Percentiles rank a stretch among this genome's conserved stretches.
Evolutionary conservation across 805 yeast genomes (phyloP).

Genomic region (Hanseniaspora clermontiae): DNA sequence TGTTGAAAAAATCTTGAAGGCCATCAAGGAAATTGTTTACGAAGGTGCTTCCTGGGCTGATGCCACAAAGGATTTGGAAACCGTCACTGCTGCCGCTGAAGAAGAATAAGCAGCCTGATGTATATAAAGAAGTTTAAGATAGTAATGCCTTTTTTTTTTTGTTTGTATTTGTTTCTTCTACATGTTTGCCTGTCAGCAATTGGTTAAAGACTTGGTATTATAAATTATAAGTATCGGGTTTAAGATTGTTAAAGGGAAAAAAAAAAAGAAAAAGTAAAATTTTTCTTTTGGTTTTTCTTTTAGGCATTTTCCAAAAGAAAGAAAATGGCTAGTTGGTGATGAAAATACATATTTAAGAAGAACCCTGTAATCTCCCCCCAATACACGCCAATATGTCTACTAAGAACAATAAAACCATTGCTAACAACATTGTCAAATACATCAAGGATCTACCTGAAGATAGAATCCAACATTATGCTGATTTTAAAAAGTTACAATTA

Average conservation of each 20-base stretch:
- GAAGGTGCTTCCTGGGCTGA: slow-evolving; percentile 70
- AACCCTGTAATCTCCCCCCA: background rate
- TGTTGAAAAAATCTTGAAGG: slow-evolving; percentile 54
- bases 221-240: too few relatives aligned
- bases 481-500: slow-evolving; percentile 56
- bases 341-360: background rate
- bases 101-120: slow-evolving; percentile 21
- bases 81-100: slow-evolving; percentile 59
- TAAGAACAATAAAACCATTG: slow-evolving; percentile 30
- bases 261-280: too few relatives aligned
- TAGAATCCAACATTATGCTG: slow-evolving; percentile 51
- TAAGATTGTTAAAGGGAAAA: background rate
- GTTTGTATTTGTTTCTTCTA: too few relatives aligned
- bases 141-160: too few relatives aligned
- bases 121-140: too few relatives aligned
- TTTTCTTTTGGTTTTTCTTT: too few relatives aligned
- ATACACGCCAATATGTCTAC: background rate
- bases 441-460: slow-evolving; percentile 58
- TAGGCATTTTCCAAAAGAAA: too few relatives aligned
- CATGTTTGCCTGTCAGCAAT: too few relatives aligned
- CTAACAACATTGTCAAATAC: slow-evolving; percentile 44
- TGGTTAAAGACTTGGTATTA: background rate
- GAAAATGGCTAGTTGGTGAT: too few relatives aligned
- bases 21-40: slow-evolving; percentile 65
- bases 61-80: slow-evolving; percentile 60